Evolutionary conservation across 2,329 filamentous ascomycete genomes (phyloP), one percentile per base, ranked within the genome.

Genomic region (Thelonectria discophora): DNA sequence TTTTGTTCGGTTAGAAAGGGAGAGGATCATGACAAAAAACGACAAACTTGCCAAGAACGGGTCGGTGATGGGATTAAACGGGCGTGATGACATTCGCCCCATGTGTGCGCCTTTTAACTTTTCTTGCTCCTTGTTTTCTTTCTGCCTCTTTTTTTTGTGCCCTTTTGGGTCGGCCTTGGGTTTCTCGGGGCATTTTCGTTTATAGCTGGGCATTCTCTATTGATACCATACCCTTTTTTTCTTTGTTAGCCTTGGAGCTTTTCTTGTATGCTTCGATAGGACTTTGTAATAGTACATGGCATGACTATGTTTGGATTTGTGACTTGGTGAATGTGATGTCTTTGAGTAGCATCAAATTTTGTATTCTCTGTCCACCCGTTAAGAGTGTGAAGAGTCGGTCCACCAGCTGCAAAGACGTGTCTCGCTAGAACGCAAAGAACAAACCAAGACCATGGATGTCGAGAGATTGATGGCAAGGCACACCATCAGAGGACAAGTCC

Each of bases 141-240:
- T 10, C 27, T 7, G 8, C 27, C 56, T 55, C 64, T 53, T 58
- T 69, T 65, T 42, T 49, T 46, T 60, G 65, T 57, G 63, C 58
- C 61, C 47, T 60, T 58, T 54, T 61, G 62, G 55, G 57, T 64
- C 39, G 43, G 50, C 62, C 63, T 63, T 63, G 52, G 52, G 11
- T 18, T 65, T 68, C 59, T 58, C 39, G 58, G 68, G 67, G 69
- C 70, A 73, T 71, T 69, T 34, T 59, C 27, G 27, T 30, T 30
- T 30, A 30, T 30, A 10, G 27, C 27, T 30, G 27, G 27, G 27
- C 27, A 30, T 24, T 24, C 27, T 30, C 69, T 73, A 68, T 66
- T 74, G 74, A 76, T 76, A 76, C 74, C 73, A 74, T 72, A 68
- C 65, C 65, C 69, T 65, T 66, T 65, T 65, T 65, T 66, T 64